Base-by-base conservation (phyloP, 2,329 filamentous ascomycete species). In the Colletotrichum euphorbiae region DNA sequence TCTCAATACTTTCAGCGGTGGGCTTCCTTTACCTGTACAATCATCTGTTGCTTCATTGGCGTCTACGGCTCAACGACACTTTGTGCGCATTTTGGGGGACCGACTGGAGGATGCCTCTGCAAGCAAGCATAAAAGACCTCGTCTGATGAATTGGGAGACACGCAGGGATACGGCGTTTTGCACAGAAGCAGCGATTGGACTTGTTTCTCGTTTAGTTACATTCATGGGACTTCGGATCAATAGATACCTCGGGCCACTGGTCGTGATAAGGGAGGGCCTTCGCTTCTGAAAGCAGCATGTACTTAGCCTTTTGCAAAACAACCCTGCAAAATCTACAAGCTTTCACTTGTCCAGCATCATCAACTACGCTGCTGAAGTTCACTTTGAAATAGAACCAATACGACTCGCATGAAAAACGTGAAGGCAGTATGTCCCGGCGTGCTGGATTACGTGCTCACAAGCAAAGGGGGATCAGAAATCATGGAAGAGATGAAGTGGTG, bases 231-330 rank as follows among this genome's bases (percentile, higher is more conserved):
- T 51, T 38, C 36, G 33, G 46, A 64, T 59, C 38, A 59, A 21
- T 36, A 68, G 65, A 68, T 65, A 68, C 65, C 61, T 68, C 28
- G 40, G 54, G 65, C 46, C 61, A 24, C 24, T 48, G 54, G 60
- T 42, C 46, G 59, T 28, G 52, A 54, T 17, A 65, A 40, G 46
- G 60, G 54, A 59, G 33, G 61, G 60, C 52, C 36, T 59, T 55
- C 60, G 55, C 46, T 59, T 59, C 65, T 42, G 46, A 61, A 61
- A 46, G 46, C 65, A 59, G 11, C 54, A 59, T 46, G 40, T 45
- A 65, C 5, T 58, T 42, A 50, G 21, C 24, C 33, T 51, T 50
- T 11, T 45, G 24, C 43, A 46, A 48, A 15, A 40, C 6, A 21
- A 43, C 15, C 15, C 62, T 62, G 33, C 43, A 48, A 58, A 67